A percentile compares a stretch with the other conserved stretches of the same genome.
phyloP scores from a whole-genome alignment of 306 rosid species.

The Gastrolobium bilobum region DNA sequence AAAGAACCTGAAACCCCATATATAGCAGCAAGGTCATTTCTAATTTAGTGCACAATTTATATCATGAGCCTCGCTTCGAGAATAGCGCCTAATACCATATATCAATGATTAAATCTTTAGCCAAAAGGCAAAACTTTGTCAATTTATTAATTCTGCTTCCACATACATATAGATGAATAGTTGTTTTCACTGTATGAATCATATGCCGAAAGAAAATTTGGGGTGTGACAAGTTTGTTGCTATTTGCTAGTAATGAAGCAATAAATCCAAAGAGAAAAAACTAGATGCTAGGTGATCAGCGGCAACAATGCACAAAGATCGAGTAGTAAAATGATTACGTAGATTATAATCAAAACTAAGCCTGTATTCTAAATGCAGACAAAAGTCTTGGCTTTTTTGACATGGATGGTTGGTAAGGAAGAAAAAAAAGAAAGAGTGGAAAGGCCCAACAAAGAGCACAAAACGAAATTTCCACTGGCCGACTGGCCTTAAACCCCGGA shows the following conservation, averaged over 20 bases:
- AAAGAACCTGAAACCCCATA: no score
- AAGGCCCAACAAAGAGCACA: conserved; percentile 75
- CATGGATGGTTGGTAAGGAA: conserved; percentile 63
- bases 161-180: background rate
- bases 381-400: conserved; percentile 58
- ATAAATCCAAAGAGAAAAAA: conserved; percentile 19
- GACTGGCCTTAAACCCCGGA: conserved; percentile 72
- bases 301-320: conserved; percentile 27
- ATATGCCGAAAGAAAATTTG: conserved; percentile 12
- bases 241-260: conserved; percentile 15
- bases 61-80: background rate
- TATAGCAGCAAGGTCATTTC: background rate
- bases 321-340: conserved; percentile 51
- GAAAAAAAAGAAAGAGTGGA: conserved; percentile 46
- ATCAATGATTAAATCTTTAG: background rate
- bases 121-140: background rate
- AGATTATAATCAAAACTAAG: conserved; percentile 43
- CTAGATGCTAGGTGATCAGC: conserved; percentile 33
- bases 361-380: conserved; percentile 51
- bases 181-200: conserved; percentile 11
- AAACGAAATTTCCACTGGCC: conserved; percentile 60
- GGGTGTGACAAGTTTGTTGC: conserved; percentile 36
- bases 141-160: no score
- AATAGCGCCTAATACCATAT: background rate
- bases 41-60: no score